Evolutionary conservation across 257 asterid genomes (phyloP).

Genomic region (Solanum bulbocastanum): DNA sequence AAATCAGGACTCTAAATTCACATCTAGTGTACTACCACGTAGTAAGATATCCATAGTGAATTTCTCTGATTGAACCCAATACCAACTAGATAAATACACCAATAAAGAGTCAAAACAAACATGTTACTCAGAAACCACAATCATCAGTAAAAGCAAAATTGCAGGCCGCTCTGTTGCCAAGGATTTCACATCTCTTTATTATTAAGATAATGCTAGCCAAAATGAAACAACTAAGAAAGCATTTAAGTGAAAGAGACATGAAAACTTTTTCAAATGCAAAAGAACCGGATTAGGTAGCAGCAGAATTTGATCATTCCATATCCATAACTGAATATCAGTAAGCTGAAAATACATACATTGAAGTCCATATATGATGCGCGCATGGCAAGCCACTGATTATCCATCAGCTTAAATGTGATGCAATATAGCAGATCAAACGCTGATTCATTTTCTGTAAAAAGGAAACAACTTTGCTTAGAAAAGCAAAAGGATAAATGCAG

Average conservation of each 20-base stretch:
- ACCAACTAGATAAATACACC: not conserved
- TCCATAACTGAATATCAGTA: not conserved
- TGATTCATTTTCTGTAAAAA: constrained; percentile 66
- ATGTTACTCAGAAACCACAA: not conserved
- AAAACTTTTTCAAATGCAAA: not conserved
- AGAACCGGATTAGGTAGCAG: not conserved
- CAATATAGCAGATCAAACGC: constrained; percentile 95
- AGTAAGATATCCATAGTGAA: not conserved
- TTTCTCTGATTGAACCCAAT: not conserved
- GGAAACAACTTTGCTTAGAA: not conserved
- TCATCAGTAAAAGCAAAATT: not conserved
- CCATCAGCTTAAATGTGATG: constrained; percentile 98
- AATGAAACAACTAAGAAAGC: not conserved
- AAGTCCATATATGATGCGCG: constrained; percentile 99
- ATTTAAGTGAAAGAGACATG: not conserved
- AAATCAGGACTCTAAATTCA: not conserved
- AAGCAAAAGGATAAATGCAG: constrained; percentile 6
- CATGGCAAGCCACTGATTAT: constrained; percentile 93
- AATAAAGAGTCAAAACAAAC: not conserved
- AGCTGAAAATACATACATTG: constrained; percentile 44
- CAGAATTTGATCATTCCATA: not conserved
- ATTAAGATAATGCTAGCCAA: not conserved
- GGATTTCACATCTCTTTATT: not conserved
- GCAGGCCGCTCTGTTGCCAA: not conserved
- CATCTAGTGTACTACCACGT: not conserved